Percentiles rank a stretch among this genome's conserved stretches.
These are phyloP conservation scores for Cryptosporidium ubiquitum DNA, from an alignment of 169 alveolate genomes.

Conservation along the genomic window DNA sequence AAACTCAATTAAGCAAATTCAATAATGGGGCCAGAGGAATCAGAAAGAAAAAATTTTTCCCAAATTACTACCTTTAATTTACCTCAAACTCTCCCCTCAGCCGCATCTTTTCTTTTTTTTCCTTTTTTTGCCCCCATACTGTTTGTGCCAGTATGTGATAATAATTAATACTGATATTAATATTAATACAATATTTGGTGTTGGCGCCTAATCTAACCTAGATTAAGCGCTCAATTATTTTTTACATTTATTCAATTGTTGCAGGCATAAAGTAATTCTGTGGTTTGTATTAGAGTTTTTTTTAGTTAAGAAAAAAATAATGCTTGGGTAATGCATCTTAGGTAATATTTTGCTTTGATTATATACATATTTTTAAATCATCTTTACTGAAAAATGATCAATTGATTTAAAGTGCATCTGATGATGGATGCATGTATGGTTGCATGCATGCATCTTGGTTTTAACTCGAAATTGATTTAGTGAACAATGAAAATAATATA, in stretches of 20 bases:
- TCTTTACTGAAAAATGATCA: neutral
- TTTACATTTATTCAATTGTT: too few species aligned
- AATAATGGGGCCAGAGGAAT: neutral
- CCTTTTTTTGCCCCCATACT: neutral
- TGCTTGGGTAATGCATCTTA: too few species aligned
- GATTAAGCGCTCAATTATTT: neutral
- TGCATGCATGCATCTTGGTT: neutral
- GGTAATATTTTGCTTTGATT: neutral
- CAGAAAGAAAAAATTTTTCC: neutral
- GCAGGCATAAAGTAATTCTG: too few species aligned
- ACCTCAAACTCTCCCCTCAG: neutral
- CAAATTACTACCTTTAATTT: neutral
- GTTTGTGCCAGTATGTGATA: neutral
- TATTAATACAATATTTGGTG: neutral
- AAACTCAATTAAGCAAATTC: neutral
- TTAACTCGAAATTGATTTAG: conserved; percentile 4
- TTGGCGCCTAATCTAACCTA: neutral
- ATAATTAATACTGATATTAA: neutral
- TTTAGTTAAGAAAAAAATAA: too few species aligned
- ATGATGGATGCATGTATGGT: neutral
- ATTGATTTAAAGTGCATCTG: neutral
- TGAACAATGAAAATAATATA: neutral
- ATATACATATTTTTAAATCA: neutral
- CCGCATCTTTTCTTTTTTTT: neutral
- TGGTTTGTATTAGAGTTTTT: too few species aligned